These are phyloP conservation scores for Aspergillus wentii DNA, from an alignment of 495 filamentous ascomycete species.

Conservation along the genomic window DNA sequence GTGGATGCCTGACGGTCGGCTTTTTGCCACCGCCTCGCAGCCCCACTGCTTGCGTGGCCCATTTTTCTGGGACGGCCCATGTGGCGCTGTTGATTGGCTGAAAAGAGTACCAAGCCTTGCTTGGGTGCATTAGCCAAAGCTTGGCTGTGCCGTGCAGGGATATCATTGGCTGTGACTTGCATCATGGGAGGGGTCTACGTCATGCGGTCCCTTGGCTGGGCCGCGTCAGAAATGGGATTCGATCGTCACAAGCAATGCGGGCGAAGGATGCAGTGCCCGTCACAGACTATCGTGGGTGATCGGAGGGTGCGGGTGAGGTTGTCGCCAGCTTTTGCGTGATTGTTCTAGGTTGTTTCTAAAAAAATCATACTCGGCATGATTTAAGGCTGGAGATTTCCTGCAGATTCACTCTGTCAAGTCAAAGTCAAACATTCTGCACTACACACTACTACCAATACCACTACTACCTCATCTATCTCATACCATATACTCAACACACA, in stretches of 20 bases:
- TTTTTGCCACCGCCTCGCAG: slow-evolving; percentile 1
- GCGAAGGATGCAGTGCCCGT: too few species aligned
- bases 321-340: too few species aligned
- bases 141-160: slow-evolving; percentile 6
- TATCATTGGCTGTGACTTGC: background rate
- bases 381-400: too few species aligned
- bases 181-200: slow-evolving; percentile 2
- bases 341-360: too few species aligned
- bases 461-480: background rate
- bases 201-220: slow-evolving; percentile 7
- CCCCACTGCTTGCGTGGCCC: slow-evolving; percentile 2
- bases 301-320: too few species aligned
- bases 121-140: slow-evolving; percentile 18
- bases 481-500: background rate
- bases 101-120: slow-evolving; percentile 7
- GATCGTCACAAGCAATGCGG: too few species aligned
- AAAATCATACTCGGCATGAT: too few species aligned
- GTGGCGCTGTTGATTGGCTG: slow-evolving; percentile 1
- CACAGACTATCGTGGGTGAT: too few species aligned
- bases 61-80: slow-evolving; percentile 1
- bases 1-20: background rate
- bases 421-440: background rate
- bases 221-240: too few species aligned
- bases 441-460: slow-evolving; percentile 3
- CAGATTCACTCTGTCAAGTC: too few species aligned